Percentiles rank a stretch among this genome's conserved stretches.
These are phyloP conservation scores for Xylariaceae sp. DNA, from an alignment of 2,329 filamentous ascomycete species.

Conservation along the genomic window DNA sequence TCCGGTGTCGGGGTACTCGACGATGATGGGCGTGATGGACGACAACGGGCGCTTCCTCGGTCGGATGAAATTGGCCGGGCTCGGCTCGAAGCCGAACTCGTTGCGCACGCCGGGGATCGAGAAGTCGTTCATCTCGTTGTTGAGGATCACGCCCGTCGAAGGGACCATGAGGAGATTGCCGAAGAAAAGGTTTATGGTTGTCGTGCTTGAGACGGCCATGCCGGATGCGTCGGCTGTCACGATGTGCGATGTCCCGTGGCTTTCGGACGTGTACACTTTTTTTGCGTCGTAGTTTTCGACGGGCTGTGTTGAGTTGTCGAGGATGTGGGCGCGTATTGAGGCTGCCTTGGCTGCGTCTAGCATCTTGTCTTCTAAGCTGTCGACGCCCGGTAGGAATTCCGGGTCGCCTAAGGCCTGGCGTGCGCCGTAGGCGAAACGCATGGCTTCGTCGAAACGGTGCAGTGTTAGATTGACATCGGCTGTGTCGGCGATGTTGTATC, in stretches of 20 bases:
- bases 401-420: conserved; percentile 86
- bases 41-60: conserved; percentile 83
- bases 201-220: conserved; percentile 81
- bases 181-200: conserved; percentile 87
- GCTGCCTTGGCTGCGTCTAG: conserved; percentile 66
- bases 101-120: conserved; percentile 80
- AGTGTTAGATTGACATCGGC: conserved; percentile 69
- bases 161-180: conserved; percentile 81
- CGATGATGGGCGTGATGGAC: conserved; percentile 81
- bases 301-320: conserved; percentile 73
- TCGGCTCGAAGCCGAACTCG: conserved; percentile 84
- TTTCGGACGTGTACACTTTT: conserved; percentile 69
- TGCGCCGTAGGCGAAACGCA: conserved; percentile 86
- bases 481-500: conserved; percentile 67
- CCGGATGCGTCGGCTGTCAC: conserved; percentile 75
- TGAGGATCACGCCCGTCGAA: conserved; percentile 81
- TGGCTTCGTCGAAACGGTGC: conserved; percentile 86
- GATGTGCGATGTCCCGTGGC: conserved; percentile 77
- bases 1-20: conserved; percentile 60
- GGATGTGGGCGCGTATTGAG: conserved; percentile 70
- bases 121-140: conserved; percentile 80
- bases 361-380: conserved; percentile 70
- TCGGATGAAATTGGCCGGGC: conserved; percentile 79
- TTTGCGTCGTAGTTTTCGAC: conserved; percentile 76
- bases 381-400: conserved; percentile 69